Evolutionary conservation across 371 early-diverging fungal species (phyloP), one percentile per base, ranked within the genome.

Genomic region (Rhizopus sp.): DNA sequence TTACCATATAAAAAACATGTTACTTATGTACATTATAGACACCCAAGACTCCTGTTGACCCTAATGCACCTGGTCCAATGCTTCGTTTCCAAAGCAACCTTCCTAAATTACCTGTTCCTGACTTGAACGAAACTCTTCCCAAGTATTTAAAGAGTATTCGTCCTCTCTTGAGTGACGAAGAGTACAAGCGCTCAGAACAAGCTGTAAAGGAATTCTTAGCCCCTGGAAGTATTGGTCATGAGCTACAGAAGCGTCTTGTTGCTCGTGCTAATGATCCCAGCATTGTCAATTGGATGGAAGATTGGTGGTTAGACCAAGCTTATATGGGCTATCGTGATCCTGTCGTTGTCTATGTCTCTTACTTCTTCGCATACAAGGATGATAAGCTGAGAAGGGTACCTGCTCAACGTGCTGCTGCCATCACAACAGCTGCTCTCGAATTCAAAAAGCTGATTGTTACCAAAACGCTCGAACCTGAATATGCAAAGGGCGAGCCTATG

Each of bases 271-370:
- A 80, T 51, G 74, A 85, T 57, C 87, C 87, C 55, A 79, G 71
- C 37, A 72, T 83, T 35, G 82, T 80, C 53, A 92, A 92, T 81
- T 94, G 95, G 98, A 82, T 98, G 63, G 92, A 91, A 69, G 93
- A 94, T 60, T 96, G 96, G 97, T 83, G 98, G 98, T 88, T 90
- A 69, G 93, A 94, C 54, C 77, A 86, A 52, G 92, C 93, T 53
- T 97, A 97, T 73, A 87, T 94, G 82, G 91, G 88, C 12, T 97
- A 96, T 80, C 88, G 99, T 60, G 99, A 97, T 59, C 95, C 98
- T 8, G 89, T 95, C 29, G 93, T 94, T 29, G 81, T 93, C 58
- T 87, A 90, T 70, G 94, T 93, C 45, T 86, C 83, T 62, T 96
- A 92, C 75, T 95, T 93, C 60, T 93, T 75, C 55, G 82, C 86